Evolutionary conservation across 169 alveolate genomes (phyloP), one percentile per base, ranked within the genome.

Genomic region (Plasmodium chabaudi): DNA sequence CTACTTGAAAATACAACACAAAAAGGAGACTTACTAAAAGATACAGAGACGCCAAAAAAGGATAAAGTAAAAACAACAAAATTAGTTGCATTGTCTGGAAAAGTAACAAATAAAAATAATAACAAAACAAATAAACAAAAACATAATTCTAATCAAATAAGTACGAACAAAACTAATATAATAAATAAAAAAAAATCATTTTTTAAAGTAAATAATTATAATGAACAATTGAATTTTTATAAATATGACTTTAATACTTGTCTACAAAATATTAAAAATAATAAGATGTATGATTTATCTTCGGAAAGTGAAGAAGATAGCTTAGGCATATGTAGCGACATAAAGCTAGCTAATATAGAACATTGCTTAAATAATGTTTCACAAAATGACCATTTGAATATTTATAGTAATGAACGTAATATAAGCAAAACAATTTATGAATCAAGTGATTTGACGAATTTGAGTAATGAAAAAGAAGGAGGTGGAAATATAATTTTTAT

Each of bases 241-340:
- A 53, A 61, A 55, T 47, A 74, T 3, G 56, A 74, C 39, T 74
- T 74, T 65, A 47, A 44, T 10, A 7, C 23, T 7, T 74, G 25
- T 67, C 25, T 74, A 39, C 63, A 74, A 46, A 12, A 23, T 13
- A 67, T 74, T 15, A 5, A 46, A 60, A 61, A 53, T 47, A 74
- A 51, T n/a, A 17, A 49, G 6, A 21, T 63, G 12, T 39, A 46
- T 6, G 17, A 60, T 15, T 55, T 42, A 21, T 63, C 34, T 47
- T 74, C 73, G 9, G 19, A 10, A 27, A 34, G 25, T 12, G 88
- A 74, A 4, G 5, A 64, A 15, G 57, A 74, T 27, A 9, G 44
- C 19, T n/a, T 27, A n/a, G 57, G 4, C 1, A 61, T 7, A 2
- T 34, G 5, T 34, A 34, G 7, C 42, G 42, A 34, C 7, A 34